These are phyloP conservation scores for Solanum neorickii DNA, from an alignment of 257 asterid genomes.

Conservation along the genomic window DNA sequence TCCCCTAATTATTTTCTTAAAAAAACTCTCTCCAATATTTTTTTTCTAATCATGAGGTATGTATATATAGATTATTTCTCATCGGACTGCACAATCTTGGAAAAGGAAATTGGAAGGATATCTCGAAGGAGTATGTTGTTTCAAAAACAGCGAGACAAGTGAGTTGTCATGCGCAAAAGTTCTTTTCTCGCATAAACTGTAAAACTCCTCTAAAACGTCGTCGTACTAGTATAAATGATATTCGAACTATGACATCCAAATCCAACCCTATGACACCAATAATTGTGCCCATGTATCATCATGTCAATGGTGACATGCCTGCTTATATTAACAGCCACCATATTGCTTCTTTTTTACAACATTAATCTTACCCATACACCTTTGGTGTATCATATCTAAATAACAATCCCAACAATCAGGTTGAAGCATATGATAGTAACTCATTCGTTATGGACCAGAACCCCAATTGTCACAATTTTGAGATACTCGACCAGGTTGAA, in stretches of 20 bases:
- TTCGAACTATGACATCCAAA: neutral
- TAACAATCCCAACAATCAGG: neutral
- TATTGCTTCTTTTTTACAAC: neutral
- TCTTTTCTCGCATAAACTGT: constrained; percentile 18
- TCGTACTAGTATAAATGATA: constrained; percentile 39
- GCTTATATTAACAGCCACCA: neutral
- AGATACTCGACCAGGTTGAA: neutral
- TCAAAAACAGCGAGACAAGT: constrained; percentile 34
- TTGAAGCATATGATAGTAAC: neutral
- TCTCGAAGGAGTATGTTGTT: constrained; percentile 25
- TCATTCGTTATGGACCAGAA: neutral
- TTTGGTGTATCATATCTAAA: neutral
- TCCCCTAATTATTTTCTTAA: neutral
- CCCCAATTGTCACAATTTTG: neutral
- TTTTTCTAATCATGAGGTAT: neutral
- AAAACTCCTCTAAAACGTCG: constrained; percentile 14
- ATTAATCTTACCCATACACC: neutral
- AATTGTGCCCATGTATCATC: neutral
- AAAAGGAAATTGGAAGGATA: constrained; percentile 45
- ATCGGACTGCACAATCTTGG: constrained; percentile 33
- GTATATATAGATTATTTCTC: constrained; percentile 19
- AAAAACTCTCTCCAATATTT: no score
- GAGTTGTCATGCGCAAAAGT: constrained; percentile 40
- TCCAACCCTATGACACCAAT: neutral
- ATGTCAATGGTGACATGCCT: neutral